Evolutionary conservation across 2,329 filamentous ascomycete genomes (phyloP).

Genomic region (Sclerotinia borealis): DNA sequence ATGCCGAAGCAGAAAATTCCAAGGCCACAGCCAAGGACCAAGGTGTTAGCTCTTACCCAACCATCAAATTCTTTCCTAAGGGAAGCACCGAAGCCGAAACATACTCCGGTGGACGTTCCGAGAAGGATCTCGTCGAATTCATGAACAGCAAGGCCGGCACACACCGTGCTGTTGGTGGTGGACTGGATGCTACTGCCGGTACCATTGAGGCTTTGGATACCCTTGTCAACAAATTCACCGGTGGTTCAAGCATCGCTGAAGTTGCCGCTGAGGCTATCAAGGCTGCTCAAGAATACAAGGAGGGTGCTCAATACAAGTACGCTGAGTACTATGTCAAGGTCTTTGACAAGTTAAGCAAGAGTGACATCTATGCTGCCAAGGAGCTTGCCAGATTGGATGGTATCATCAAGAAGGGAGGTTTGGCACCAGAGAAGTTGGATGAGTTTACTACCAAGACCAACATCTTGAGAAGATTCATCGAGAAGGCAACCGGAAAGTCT

Average conservation of each 20-base stretch:
- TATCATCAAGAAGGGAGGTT: constrained; percentile 78
- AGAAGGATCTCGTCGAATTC: constrained; percentile 71
- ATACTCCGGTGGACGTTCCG: constrained; percentile 71
- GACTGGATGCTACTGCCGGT: constrained; percentile 71
- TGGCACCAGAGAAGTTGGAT: constrained; percentile 80
- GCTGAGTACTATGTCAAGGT: constrained; percentile 93
- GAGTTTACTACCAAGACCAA: constrained; percentile 83
- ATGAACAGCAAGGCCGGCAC: constrained; percentile 87
- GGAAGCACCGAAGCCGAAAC: constrained; percentile 65
- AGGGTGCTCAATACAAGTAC: constrained; percentile 62
- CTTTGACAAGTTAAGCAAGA: constrained; percentile 75
- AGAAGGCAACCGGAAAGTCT: constrained; percentile 57
- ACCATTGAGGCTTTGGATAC: constrained; percentile 74
- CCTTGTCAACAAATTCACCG: constrained; percentile 68
- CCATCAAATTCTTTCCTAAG: constrained; percentile 95
- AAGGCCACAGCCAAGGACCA: constrained; percentile 72
- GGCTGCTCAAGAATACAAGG: constrained; percentile 60
- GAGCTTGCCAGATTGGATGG: constrained; percentile 75
- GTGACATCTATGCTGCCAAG: constrained; percentile 74
- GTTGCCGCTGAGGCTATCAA: constrained; percentile 67
- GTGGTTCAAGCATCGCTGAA: constrained; percentile 50
- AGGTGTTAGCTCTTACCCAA: constrained; percentile 82
- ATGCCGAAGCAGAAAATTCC: constrained; percentile 81
- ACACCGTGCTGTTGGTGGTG: constrained; percentile 74
- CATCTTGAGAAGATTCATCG: constrained; percentile 72